These are phyloP conservation scores for Diaporthe citrichinensis DNA, from an alignment of 2,329 filamentous ascomycete species.

Conservation along the genomic window DNA sequence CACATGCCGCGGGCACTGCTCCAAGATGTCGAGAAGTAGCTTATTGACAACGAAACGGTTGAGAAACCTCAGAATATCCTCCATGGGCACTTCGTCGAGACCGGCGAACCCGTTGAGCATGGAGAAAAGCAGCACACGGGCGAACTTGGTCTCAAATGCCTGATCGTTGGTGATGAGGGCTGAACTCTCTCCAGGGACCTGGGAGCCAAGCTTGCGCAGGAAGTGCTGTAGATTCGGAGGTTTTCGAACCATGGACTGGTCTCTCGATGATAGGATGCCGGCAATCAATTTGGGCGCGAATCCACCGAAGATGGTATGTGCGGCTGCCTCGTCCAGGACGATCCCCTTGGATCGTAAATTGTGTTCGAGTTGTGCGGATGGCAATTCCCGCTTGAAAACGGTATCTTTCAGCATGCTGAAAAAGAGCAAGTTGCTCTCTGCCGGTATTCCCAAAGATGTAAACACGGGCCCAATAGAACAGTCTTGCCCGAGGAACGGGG, in stretches of 20 bases:
- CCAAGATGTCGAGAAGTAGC: background rate
- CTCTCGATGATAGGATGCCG: background rate
- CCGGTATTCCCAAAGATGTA: background rate
- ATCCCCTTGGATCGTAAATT: background rate
- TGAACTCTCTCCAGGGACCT: background rate
- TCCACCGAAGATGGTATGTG: no score
- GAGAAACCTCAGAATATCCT: slow-evolving; percentile 18
- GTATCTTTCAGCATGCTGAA: background rate
- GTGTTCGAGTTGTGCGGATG: background rate
- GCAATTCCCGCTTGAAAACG: background rate
- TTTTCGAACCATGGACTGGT: background rate
- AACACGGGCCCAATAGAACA: no score
- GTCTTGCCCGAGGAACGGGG: background rate
- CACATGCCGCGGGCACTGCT: background rate
- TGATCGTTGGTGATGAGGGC: background rate
- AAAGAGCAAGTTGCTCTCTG: background rate
- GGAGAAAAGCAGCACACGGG: slow-evolving; percentile 8
- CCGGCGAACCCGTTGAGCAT: slow-evolving; percentile 13
- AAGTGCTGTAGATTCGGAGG: background rate
- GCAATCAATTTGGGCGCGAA: background rate
- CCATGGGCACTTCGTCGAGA: background rate
- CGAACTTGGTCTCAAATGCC: slow-evolving; percentile 6
- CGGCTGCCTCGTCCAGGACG: background rate
- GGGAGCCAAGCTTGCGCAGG: background rate
- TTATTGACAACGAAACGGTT: background rate